Conservation (phyloP, 805 yeast genomes). For the Metschnikowia peoriensis region DNA sequence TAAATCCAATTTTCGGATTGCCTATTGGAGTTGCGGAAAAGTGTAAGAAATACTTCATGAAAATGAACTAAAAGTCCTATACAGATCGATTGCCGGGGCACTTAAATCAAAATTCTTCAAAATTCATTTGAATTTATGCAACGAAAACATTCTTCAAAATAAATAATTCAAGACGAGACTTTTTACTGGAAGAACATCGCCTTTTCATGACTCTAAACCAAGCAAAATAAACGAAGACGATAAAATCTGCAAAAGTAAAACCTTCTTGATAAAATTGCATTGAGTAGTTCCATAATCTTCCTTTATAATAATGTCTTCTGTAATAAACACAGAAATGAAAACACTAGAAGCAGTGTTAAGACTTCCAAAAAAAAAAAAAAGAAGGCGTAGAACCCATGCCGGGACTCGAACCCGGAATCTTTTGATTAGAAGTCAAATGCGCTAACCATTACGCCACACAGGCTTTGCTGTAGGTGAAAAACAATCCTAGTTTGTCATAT, state of each 20-base stretch:
- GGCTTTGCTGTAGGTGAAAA: slow-evolving; percentile 6
- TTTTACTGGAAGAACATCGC: too few relatives aligned
- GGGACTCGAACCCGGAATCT: slow-evolving; percentile 24
- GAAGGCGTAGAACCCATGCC: slow-evolving; percentile 17
- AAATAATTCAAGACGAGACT: too few relatives aligned
- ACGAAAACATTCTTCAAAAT: too few relatives aligned
- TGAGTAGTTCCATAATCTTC: too few relatives aligned
- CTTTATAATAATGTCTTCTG: too few relatives aligned
- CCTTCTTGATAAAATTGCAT: too few relatives aligned
- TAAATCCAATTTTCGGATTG: slow-evolving; percentile 44
- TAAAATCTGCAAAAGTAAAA: too few relatives aligned
- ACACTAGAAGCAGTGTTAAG: not conserved
- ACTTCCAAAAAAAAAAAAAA: not conserved
- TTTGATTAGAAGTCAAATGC: slow-evolving; percentile 23
- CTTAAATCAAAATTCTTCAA: not conserved
- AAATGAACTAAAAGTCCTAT: not conserved
- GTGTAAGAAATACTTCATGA: slow-evolving; percentile 15
- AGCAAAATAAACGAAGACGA: too few relatives aligned
- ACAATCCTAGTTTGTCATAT: not conserved
- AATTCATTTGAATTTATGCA: not conserved
- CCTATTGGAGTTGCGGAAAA: slow-evolving; percentile 44
- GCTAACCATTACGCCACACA: slow-evolving; percentile 24
- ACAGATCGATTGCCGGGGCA: not conserved
- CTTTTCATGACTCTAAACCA: too few relatives aligned
- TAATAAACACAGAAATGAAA: not conserved